Percentiles rank a stretch among this genome's conserved stretches.
Conservation (phyloP, 768 basidiomycete genomes). For the Leccinum subgranulosum region DNA sequence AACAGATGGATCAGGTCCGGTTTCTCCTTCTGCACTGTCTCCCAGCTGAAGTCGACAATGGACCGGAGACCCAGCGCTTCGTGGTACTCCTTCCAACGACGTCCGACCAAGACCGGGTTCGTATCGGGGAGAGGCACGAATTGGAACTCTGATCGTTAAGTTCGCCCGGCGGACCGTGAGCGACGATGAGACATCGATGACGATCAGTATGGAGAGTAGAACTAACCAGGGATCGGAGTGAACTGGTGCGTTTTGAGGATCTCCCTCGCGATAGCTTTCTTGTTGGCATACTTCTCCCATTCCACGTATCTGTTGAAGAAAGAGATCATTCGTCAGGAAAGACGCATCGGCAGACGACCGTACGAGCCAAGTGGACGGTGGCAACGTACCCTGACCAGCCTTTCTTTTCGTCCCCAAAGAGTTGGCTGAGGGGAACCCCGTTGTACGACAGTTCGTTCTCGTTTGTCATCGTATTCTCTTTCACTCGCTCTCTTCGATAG, state of each 20-base stretch:
- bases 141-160: constrained; percentile 41
- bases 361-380: background rate
- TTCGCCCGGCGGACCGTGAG: background rate
- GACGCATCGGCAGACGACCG: too few species aligned
- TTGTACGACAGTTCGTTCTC: background rate
- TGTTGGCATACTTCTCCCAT: constrained; percentile 14
- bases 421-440: background rate
- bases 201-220: background rate
- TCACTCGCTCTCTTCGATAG: background rate
- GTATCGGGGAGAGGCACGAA: constrained; percentile 46
- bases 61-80: constrained; percentile 41
- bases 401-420: constrained; percentile 13
- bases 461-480: background rate
- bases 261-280: constrained; percentile 9
- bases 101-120: constrained; percentile 47
- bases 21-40: constrained; percentile 48
- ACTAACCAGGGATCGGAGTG: constrained; percentile 10
- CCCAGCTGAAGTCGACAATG: constrained; percentile 51
- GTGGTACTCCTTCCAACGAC: constrained; percentile 29
- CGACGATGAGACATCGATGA: background rate
- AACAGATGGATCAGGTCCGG: constrained; percentile 48
- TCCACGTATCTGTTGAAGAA: constrained; percentile 7
- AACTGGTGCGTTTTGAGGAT: constrained; percentile 12
- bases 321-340: background rate
- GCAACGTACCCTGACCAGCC: constrained; percentile 12